These are phyloP conservation scores for Microthyrium microscopicum DNA, from an alignment of 2,329 filamentous ascomycete species.

Conservation along the genomic window DNA sequence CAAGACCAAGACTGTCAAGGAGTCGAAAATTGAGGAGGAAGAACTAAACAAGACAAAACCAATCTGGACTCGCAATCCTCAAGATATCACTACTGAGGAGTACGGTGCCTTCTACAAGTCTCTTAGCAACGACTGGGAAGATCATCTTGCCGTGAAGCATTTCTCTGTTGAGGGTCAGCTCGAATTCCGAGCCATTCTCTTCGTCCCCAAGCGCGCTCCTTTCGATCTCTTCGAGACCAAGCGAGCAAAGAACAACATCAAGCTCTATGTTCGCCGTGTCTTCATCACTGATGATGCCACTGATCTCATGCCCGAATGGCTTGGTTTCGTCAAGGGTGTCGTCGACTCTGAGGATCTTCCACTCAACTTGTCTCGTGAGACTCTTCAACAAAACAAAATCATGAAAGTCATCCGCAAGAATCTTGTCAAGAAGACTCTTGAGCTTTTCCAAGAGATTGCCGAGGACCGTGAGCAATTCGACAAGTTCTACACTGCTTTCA, in stretches of 20 bases:
- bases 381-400: conserved; percentile 99
- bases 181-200: conserved; percentile 98
- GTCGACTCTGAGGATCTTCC: conserved; percentile 99
- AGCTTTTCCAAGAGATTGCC: conserved; percentile 97
- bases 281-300: conserved; percentile 99
- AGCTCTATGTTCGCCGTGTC: conserved; percentile 98
- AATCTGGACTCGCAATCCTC: conserved; percentile 97
- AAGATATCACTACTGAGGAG: conserved; percentile 90
- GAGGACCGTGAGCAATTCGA: conserved; percentile 99
- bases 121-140: conserved; percentile 99
- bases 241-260: conserved; percentile 99
- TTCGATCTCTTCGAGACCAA: conserved; percentile 99
- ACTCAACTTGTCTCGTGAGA: conserved; percentile 99
- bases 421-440: conserved; percentile 99
- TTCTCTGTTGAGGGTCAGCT: conserved; percentile 99
- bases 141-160: conserved; percentile 98
- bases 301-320: conserved; percentile 98
- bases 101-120: conserved; percentile 99
- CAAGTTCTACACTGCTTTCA: conserved; percentile 99
- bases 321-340: conserved; percentile 99
- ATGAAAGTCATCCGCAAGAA: conserved; percentile 99
- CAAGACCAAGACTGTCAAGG: conserved; percentile 99
- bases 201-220: conserved; percentile 97
- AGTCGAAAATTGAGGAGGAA: conserved; percentile 96
- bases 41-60: conserved; percentile 99